Evolutionary conservation across 805 yeast species (phyloP), one percentile per base, ranked within the genome.

Genomic region (Candida peoriensis): DNA sequence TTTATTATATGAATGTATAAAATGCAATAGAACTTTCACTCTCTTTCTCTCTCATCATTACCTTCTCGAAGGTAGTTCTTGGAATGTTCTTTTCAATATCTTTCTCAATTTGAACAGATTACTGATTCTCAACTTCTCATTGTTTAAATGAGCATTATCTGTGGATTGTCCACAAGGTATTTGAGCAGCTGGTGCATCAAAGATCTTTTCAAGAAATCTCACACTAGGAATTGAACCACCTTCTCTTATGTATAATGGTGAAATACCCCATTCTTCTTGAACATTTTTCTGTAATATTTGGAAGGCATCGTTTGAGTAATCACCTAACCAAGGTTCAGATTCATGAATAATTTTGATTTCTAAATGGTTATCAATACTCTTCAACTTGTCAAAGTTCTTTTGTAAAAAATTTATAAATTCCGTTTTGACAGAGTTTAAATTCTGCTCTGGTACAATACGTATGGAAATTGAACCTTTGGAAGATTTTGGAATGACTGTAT

Each of bases 221-320:
- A 93, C 78, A 9, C 90, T 81, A 2, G 98, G 97, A 55, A 90
- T 88, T 0, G 97, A 86, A 0, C 98, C 98, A 41, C 98, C 98
- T 63, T 93, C 98, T 45, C 97, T 74, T 21, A 93, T 85, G 41
- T 78, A 81, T 27, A 90, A 62, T 3, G 97, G 97, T 36, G 83
- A 85, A 10, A 67, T 61, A 0, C 74, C 76, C 98, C 98, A 90
- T 36, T 78, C 84, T 4, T 64, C 57, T 27, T 64, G 60, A 21
- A 90, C 65, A 33, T 83, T 86, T 17, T 74, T 63, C 36, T 70
- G 67, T 23, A 93, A 63, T 8, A 82, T 68, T 47, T 74, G 69
- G 56, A 84, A 93, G 2, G 89, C 86, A 28, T 68, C 69, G 51
- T 85, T 88, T 11, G 67, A 60, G 11, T 89, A 82, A 47, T 93